Evolutionary conservation across 2,329 filamentous ascomycete genomes (phyloP).

Genomic region (Geosmithia putterillii): DNA sequence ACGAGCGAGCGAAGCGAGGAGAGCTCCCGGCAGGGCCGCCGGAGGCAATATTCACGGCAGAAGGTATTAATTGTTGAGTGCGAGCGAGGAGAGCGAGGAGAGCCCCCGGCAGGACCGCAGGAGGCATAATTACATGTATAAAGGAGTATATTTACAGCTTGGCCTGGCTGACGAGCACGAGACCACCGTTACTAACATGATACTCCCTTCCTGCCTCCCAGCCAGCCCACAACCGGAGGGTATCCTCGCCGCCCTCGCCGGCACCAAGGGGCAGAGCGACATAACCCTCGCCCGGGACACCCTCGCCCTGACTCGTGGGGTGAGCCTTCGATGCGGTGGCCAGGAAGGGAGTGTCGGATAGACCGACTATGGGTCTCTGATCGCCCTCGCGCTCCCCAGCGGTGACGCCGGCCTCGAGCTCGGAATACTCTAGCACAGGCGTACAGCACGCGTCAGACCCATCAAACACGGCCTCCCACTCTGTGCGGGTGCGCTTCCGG

Average conservation of each 20-base stretch:
- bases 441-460: conserved; percentile 86
- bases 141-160: conserved; percentile 16
- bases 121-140: no score
- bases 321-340: conserved; percentile 28
- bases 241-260: conserved; percentile 61
- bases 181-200: conserved; percentile 47
- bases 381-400: conserved; percentile 51
- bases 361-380: conserved; percentile 56
- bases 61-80: no score
- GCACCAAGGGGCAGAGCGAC: conserved; percentile 42
- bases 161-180: conserved; percentile 32
- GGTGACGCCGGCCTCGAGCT: conserved; percentile 46
- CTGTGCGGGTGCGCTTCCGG: conserved; percentile 51
- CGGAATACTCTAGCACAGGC: conserved; percentile 67
- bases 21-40: no score
- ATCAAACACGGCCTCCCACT: conserved; percentile 84
- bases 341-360: conserved; percentile 57
- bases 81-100: no score
- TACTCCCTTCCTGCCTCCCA: conserved; percentile 66
- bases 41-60: no score
- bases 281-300: conserved; percentile 59
- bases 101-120: no score
- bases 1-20: no score
- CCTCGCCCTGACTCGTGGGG: conserved; percentile 38
- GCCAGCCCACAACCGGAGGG: conserved; percentile 60